These are phyloP conservation scores for Trametes sp. DNA, from an alignment of 1,284 basidiomycete genomes.

Conservation along the genomic window DNA sequence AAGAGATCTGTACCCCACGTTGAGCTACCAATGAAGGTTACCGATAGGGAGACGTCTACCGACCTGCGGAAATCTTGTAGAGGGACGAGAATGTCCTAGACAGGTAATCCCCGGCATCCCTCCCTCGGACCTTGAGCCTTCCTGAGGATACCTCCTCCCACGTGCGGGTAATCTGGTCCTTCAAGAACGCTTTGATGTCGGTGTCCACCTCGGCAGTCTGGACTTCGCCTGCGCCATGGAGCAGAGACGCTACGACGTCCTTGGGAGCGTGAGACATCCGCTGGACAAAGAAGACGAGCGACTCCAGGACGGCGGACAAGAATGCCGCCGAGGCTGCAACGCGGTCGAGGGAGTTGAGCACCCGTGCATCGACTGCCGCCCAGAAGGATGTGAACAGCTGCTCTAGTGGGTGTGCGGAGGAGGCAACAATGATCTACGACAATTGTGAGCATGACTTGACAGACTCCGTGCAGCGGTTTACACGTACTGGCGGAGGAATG, in stretches of 20 bases:
- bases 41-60: constrained; percentile 23
- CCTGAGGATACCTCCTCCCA: constrained; percentile 56
- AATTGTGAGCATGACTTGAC: constrained; percentile 23
- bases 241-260: constrained; percentile 27
- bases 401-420: constrained; percentile 39
- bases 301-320: constrained; percentile 75
- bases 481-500: constrained; percentile 66
- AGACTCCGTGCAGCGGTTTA: neutral
- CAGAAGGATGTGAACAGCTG: constrained; percentile 80
- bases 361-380: constrained; percentile 74
- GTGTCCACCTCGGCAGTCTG: constrained; percentile 23
- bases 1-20: constrained; percentile 46
- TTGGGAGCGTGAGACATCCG: constrained; percentile 42
- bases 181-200: constrained; percentile 44
- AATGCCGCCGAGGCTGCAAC: constrained; percentile 65
- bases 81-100: constrained; percentile 54
- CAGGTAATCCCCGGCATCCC: constrained; percentile 53
- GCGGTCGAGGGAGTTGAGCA: constrained; percentile 62
- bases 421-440: constrained; percentile 25
- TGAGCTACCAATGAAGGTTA: constrained; percentile 31
- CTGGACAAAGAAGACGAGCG: constrained; percentile 62
- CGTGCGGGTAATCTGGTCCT: constrained; percentile 54
- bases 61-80: constrained; percentile 52
- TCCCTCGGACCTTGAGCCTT: constrained; percentile 56
- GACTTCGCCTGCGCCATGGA: constrained; percentile 4